Evolutionary conservation across 108 stramenopile genomes (phyloP), one percentile per base, ranked within the genome.

Genomic region (Cyclotella kingstonii): DNA sequence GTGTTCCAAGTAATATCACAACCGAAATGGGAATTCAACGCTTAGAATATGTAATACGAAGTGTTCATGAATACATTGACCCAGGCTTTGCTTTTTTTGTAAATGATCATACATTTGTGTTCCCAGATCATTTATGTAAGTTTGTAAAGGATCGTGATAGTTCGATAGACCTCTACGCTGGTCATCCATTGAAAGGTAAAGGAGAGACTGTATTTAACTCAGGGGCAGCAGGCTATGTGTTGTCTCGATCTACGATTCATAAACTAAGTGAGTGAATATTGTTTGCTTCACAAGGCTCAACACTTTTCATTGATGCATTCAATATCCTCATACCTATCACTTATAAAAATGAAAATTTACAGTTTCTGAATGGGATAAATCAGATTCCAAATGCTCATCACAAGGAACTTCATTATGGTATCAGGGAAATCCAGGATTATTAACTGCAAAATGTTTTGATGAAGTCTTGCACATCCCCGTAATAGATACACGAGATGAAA

Each of bases 51-150:
- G 88, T 87, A 27, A 87, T 94, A 47, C 64, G 75, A 50, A 60
- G 60, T 34, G 76, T 89, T 14, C 58, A 66, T 47, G 69, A 78
- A 39, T 63, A 77, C 34, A 57, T 86, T 47, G 74, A 90, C 73
- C 89, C 92, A 8, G 90, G 90, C 61, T 94, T 90, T 76, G 88
- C 79, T 15, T 94, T 91, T 67, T 89, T 94, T 60, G 88, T 88
- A 45, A 94, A 94, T 74, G 93, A 94, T 76, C 93, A 94, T 57
- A 91, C 93, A 11, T 91, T 81, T 76, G 88, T 94, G 8, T 77
- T 94, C 27, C 88, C 90, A 10, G 81, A 77, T 60, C 83, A 94
- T 66, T 68, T 91, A 15, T 87, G 86, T 56, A 72, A 73, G 31
- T 94, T 83, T 56, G 48, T 94, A 54, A 72, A 72, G 34, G 35